Conservation (phyloP, 495 filamentous ascomycete genomes). For the Podospora didyma region DNA sequence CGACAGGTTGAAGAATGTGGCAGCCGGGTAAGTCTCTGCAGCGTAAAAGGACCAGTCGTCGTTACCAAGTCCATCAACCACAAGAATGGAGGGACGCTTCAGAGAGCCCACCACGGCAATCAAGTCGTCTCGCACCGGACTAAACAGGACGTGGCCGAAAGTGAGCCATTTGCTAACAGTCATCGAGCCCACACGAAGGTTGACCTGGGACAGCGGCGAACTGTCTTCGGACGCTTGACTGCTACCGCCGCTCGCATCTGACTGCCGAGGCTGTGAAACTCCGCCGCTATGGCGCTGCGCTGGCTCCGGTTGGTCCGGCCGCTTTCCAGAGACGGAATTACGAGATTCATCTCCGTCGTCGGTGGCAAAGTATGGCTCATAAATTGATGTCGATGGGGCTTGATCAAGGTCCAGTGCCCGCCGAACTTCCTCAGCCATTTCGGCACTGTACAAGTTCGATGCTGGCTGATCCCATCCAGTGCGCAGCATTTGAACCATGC, state of each 20-base stretch:
- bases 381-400: slow-evolving; percentile 42
- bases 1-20: slow-evolving; percentile 81
- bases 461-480: slow-evolving; percentile 23
- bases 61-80: slow-evolving; percentile 80
- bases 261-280: slow-evolving; percentile 36
- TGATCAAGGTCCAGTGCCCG: slow-evolving; percentile 35
- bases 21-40: slow-evolving; percentile 81
- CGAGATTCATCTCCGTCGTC: slow-evolving; percentile 31
- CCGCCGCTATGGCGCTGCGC: slow-evolving; percentile 26
- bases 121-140: slow-evolving; percentile 80
- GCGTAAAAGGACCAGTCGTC: slow-evolving; percentile 99
- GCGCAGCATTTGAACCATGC: slow-evolving; percentile 29
- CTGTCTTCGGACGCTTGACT: slow-evolving; percentile 48
- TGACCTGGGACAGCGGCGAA: slow-evolving; percentile 66
- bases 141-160: slow-evolving; percentile 92
- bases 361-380: slow-evolving; percentile 50
- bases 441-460: slow-evolving; percentile 41
- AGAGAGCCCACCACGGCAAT: slow-evolving; percentile 40
- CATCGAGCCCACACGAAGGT: slow-evolving; percentile 74
- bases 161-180: slow-evolving; percentile 77
- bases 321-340: neutral
- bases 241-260: slow-evolving; percentile 41
- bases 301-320: neutral
- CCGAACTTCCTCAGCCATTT: slow-evolving; percentile 44
- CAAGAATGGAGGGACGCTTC: slow-evolving; percentile 65